Percentiles rank a stretch among this genome's conserved stretches.
phyloP scores from a whole-genome alignment of 1,284 basidiomycete species.

The Ustilago trichophora region DNA sequence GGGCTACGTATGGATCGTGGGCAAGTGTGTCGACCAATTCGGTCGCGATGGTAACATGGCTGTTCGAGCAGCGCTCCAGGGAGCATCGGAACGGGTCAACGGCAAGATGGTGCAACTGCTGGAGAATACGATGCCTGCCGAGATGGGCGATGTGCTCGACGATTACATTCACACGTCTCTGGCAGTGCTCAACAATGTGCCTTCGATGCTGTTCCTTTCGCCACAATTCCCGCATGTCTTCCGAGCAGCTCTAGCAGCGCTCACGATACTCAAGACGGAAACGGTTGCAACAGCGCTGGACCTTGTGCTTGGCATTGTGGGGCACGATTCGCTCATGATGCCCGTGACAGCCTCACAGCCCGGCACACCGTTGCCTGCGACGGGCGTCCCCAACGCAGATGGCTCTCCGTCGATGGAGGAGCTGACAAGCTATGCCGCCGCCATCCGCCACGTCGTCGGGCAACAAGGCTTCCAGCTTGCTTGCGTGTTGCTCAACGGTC shows the following conservation, averaged over 20 bases:
- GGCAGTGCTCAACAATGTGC: slow-evolving; percentile 76
- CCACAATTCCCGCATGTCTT: slow-evolving; percentile 67
- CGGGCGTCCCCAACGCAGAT: slow-evolving; percentile 16
- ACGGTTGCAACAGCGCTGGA: slow-evolving; percentile 83
- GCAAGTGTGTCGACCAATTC: slow-evolving; percentile 73
- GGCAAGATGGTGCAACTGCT: slow-evolving; percentile 48
- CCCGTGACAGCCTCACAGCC: slow-evolving; percentile 29
- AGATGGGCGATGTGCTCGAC: slow-evolving; percentile 76
- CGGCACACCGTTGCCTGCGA: slow-evolving; percentile 27
- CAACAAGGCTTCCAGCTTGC: slow-evolving; percentile 80
- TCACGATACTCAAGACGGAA: slow-evolving; percentile 70
- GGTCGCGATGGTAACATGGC: slow-evolving; percentile 38
- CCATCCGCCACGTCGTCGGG: slow-evolving; percentile 76
- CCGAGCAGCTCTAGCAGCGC: slow-evolving; percentile 46
- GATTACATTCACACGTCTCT: slow-evolving; percentile 88
- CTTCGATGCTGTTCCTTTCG: slow-evolving; percentile 75
- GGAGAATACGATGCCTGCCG: slow-evolving; percentile 40
- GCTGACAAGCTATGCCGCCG: slow-evolving; percentile 73
- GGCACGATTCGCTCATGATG: slow-evolving; percentile 70
- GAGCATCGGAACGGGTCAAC: slow-evolving; percentile 53
- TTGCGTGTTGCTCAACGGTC: slow-evolving; percentile 77
- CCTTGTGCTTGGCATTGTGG: slow-evolving; percentile 77
- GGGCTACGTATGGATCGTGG: slow-evolving; percentile 92
- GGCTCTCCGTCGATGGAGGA: slow-evolving; percentile 70
- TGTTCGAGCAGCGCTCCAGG: slow-evolving; percentile 40